Base-by-base conservation (phyloP, 768 basidiomycete species). In the Hebeloma cylindrosporum region DNA sequence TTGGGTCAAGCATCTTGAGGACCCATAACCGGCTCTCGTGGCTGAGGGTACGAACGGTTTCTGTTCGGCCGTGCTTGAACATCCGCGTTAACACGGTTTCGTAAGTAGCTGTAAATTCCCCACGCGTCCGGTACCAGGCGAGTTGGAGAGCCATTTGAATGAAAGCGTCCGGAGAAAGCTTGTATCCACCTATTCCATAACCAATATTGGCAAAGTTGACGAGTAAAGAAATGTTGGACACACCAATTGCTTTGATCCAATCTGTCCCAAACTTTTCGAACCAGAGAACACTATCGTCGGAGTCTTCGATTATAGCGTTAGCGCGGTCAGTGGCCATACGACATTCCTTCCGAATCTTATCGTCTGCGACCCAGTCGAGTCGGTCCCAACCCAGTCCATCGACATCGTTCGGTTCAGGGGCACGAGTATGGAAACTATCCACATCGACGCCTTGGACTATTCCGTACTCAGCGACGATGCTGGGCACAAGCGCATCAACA, bases 131-230 rank as follows among this genome's bases (percentile, higher is more conserved):
- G 68, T 87, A 90, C 84, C 88, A 96, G 3, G 93, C 93, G 7
- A 96, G 77, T 60, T 97, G 94, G 14, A 96, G 72, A 0, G 82
- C 88, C 78, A 95, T 87, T 61, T 97, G 94, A 37, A 95, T 77
- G 66, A 80, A 96, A 1, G 88, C 88, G 59, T 97, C 94, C 0
- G 93, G 82, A 9, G 75, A 70, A 27, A 75, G 61, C 33, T 71
- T 70, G 20, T 68, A 72, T 68, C 48, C 27, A 8, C 53, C 51
- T 52, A 18, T 8, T n/a, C n/a, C 33, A 27, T 13, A 7, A 32
- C 17, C 22, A 16, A 35, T 34, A 17, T 39, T 38, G 17, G 11
- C 29, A 33, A 33, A 16, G 17, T 36, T 18, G 3, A 30, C 17
- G 10, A 16, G 8, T 17, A 17, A n/a, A 3, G 31, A 7, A 41